These are phyloP conservation scores for Claviceps maximensis DNA, from an alignment of 2,329 filamentous ascomycete genomes.

Conservation along the genomic window DNA sequence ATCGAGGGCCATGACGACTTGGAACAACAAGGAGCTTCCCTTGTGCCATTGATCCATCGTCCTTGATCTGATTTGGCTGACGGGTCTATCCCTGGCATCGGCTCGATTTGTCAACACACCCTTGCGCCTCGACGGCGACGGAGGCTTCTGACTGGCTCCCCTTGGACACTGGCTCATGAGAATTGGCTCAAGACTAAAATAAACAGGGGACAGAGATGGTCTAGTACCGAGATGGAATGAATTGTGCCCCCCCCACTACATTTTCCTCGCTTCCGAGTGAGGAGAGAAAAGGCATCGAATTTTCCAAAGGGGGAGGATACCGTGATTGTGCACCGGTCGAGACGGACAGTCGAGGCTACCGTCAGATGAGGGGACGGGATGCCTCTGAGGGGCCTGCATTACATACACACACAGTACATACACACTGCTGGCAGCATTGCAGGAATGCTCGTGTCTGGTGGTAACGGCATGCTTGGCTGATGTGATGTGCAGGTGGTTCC, in stretches of 20 bases:
- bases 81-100: background rate
- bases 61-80: background rate
- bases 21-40: background rate
- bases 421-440: background rate
- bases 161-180: background rate
- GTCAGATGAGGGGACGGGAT: background rate
- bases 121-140: background rate
- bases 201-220: background rate
- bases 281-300: background rate
- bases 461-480: background rate
- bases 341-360: background rate
- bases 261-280: background rate
- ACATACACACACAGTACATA: no score
- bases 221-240: background rate
- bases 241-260: background rate
- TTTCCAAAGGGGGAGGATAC: background rate
- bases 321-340: background rate
- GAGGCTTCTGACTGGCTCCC: background rate
- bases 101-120: background rate
- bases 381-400: background rate
- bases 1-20: background rate
- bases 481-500: background rate
- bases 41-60: background rate
- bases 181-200: conserved; percentile 2
- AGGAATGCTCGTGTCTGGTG: background rate